phyloP scores from a whole-genome alignment of 108 stramenopile genomes.

The Skeletonema tropicum region DNA sequence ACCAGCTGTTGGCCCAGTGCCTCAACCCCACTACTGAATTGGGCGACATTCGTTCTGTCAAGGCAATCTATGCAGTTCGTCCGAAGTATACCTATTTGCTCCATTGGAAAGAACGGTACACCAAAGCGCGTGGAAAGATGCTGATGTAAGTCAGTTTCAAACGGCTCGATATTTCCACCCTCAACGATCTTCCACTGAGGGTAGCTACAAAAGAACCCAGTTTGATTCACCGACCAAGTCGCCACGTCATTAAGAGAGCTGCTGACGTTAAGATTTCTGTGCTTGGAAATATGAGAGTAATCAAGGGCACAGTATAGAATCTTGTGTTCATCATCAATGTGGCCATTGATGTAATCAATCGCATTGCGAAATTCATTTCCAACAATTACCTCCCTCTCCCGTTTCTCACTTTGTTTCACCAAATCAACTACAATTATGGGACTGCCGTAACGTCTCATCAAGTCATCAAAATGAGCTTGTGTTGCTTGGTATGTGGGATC shows the following conservation, averaged over 20 bases:
- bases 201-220: constrained; percentile 93
- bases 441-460: constrained; percentile 91
- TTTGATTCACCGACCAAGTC: constrained; percentile 92
- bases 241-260: constrained; percentile 92
- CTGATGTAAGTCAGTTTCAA: constrained; percentile 52
- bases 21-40: constrained; percentile 94
- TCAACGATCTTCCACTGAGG: constrained; percentile 87
- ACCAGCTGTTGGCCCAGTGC: constrained; percentile 92
- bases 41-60: constrained; percentile 98
- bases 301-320: constrained; percentile 91
- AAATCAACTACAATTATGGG: constrained; percentile 95
- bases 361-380: constrained; percentile 94
- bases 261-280: constrained; percentile 85
- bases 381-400: constrained; percentile 93
- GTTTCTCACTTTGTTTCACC: constrained; percentile 94
- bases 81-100: constrained; percentile 94
- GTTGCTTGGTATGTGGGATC: constrained; percentile 95
- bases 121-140: constrained; percentile 67
- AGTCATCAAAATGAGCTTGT: constrained; percentile 93
- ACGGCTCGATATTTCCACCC: constrained; percentile 75
- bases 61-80: constrained; percentile 98
- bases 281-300: constrained; percentile 91
- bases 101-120: constrained; percentile 88
- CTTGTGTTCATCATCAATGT: constrained; percentile 87
- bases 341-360: constrained; percentile 93